phyloP scores from a whole-genome alignment of 2,329 filamentous ascomycete species.

The Pyricularia sp. region DNA sequence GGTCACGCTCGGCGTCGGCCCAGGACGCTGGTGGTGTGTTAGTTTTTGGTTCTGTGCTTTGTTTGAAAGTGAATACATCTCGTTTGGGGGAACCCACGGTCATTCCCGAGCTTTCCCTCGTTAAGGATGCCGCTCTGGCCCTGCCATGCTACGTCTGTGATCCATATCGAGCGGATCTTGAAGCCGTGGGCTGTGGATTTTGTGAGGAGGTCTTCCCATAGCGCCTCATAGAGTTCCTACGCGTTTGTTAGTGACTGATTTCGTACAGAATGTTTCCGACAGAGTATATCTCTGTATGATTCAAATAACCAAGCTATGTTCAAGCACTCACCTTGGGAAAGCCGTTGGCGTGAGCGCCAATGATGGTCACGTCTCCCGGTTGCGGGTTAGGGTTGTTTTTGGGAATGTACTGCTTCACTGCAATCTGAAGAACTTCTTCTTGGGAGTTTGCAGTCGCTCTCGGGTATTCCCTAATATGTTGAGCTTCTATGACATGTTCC shows the following conservation, averaged over 20 bases:
- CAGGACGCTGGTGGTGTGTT: slow-evolving; percentile 53
- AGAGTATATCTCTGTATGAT: neutral
- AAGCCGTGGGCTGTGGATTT: slow-evolving; percentile 50
- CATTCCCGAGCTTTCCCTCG: slow-evolving; percentile 67
- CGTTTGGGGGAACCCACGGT: slow-evolving; percentile 47
- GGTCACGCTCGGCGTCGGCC: slow-evolving; percentile 77
- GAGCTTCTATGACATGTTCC: slow-evolving; percentile 63
- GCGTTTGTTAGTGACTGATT: neutral
- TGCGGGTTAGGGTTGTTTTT: slow-evolving; percentile 57
- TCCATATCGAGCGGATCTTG: slow-evolving; percentile 75
- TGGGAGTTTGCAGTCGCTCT: slow-evolving; percentile 62
- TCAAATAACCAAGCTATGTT: neutral
- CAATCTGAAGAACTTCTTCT: slow-evolving; percentile 63
- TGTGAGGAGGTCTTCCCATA: slow-evolving; percentile 74
- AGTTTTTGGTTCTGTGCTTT: neutral
- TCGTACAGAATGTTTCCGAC: neutral
- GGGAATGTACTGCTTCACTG: slow-evolving; percentile 84
- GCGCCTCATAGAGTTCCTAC: slow-evolving; percentile 77
- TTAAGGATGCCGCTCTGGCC: slow-evolving; percentile 73
- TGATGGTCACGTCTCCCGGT: slow-evolving; percentile 72
- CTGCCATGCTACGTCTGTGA: slow-evolving; percentile 81
- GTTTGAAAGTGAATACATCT: neutral
- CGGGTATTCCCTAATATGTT: slow-evolving; percentile 77
- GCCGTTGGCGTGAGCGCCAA: slow-evolving; percentile 83
- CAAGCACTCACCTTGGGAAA: slow-evolving; percentile 65